Percentiles rank a stretch among this genome's conserved stretches.
phyloP scores from a whole-genome alignment of 2,329 filamentous ascomycete genomes.

The Paecilomyces sp. region DNA sequence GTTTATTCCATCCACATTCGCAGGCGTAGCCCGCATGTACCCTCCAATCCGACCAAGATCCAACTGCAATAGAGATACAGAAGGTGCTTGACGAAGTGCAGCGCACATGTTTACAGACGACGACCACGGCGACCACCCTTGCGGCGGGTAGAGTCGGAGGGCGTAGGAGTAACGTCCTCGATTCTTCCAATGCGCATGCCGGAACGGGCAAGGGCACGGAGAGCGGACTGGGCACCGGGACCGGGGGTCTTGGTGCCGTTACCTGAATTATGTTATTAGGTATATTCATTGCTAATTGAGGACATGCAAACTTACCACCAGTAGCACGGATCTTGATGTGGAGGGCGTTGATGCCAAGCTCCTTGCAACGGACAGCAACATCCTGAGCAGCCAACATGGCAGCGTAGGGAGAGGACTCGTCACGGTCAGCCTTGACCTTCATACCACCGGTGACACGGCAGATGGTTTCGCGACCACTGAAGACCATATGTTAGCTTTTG shows the following conservation, averaged over 20 bases:
- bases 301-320: constrained; percentile 60
- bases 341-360: constrained; percentile 83
- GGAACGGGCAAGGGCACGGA: constrained; percentile 96
- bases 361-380: constrained; percentile 84
- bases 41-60: constrained; percentile 24
- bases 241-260: constrained; percentile 99
- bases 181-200: constrained; percentile 99
- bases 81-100: constrained; percentile 20
- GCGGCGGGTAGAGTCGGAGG: constrained; percentile 97
- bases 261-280: constrained; percentile 42
- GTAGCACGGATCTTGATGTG: constrained; percentile 99
- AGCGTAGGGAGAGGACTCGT: constrained; percentile 99
- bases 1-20: constrained; percentile 44
- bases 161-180: constrained; percentile 98
- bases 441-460: constrained; percentile 99
- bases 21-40: constrained; percentile 25
- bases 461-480: constrained; percentile 98
- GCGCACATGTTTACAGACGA: constrained; percentile 72
- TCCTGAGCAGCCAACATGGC: constrained; percentile 99
- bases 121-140: constrained; percentile 99
- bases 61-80: constrained; percentile 13
- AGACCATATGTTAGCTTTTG: constrained; percentile 60
- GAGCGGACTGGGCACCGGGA: constrained; percentile 96
- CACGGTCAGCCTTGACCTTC: constrained; percentile 99
- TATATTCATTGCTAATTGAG: neutral